phyloP scores from a whole-genome alignment of 1,139 yeast species.

The Scheffersomyces lignicola region DNA sequence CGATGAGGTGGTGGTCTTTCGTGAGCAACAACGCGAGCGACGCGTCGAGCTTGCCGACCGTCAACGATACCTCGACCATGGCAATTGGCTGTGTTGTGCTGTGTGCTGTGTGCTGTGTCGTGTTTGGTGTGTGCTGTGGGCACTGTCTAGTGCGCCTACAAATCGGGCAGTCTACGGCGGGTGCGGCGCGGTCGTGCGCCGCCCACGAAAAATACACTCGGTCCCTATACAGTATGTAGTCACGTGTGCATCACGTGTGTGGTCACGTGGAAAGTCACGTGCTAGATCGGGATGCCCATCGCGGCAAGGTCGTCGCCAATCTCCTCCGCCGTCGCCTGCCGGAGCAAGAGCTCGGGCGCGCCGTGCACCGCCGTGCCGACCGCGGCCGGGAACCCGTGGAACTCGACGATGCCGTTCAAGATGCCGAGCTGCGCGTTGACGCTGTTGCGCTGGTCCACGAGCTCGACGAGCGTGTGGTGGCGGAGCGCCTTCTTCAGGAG shows the following conservation, averaged over 20 bases:
- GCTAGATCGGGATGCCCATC: constrained; percentile 42
- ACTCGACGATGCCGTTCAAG: constrained; percentile 55
- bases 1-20: constrained; percentile 90
- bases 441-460: constrained; percentile 55
- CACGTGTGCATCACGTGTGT: neutral
- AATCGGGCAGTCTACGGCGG: too few relatives aligned
- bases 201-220: too few relatives aligned
- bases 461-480: constrained; percentile 41
- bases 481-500: constrained; percentile 36
- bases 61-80: constrained; percentile 88
- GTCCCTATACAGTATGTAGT: too few relatives aligned
- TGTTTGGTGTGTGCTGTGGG: too few relatives aligned
- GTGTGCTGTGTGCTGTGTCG: too few relatives aligned
- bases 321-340: constrained; percentile 61
- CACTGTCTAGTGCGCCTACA: too few relatives aligned
- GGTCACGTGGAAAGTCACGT: neutral
- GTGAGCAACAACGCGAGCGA: constrained; percentile 89
- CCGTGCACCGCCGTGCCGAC: constrained; percentile 32
- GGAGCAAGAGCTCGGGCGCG: constrained; percentile 40
- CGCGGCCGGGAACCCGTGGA: constrained; percentile 72
- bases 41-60: constrained; percentile 95
- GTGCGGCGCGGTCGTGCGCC: constrained; percentile 2
- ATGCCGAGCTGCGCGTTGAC: constrained; percentile 56
- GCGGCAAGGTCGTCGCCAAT: constrained; percentile 57
- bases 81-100: too few relatives aligned